Evolutionary conservation across 2,329 filamentous ascomycete genomes (phyloP), one percentile per base, ranked within the genome.

Genomic region (Capronia epimyces): DNA sequence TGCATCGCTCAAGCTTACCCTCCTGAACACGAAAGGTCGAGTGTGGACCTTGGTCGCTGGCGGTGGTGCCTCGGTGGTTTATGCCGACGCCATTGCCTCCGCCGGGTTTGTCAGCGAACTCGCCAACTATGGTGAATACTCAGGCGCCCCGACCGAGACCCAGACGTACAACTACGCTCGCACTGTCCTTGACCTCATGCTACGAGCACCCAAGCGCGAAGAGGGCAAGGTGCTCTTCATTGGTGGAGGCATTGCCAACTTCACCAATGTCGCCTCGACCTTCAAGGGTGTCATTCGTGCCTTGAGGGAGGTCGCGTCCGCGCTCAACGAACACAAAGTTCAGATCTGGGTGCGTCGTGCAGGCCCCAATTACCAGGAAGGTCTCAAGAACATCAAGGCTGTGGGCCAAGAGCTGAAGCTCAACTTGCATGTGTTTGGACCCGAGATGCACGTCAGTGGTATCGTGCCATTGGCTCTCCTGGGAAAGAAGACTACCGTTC

Each of bases 231-330:
- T 98, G 47, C 85, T 98, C 61, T 98, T 98, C 82, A 97, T 98
- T 63, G 93, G 93, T 73, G 93, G 93, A 77, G 93, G 93, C 81
- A 98, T 98, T 81, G 93, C 93, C 80, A 98, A 98, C 86, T 98
- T 98, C 79, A 98, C 93, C 80, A 98, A 97, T 76, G 93, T 98
- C 49, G 93, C 93, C 55, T 93, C 87, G 65, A 98, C 93, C 60
- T 98, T 98, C 86, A 98, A 98, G 83, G 93, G 93, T 78, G 91
- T 98, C 72, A 98, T 98, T 71, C 86, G 89, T 64, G 93, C 93
- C 54, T 82, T 98, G 61, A 84, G 91, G 61, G 93, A 97, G 75
- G 89, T 91, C 63, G 81, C 90, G 55, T 83, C 83, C 58, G 79
- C 85, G 59, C 82, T 98, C 63, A 82, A 83, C 68, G 93, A 98